Base-by-base conservation (phyloP, 2,329 filamentous ascomycete genomes). In the Fusarium sp. region DNA sequence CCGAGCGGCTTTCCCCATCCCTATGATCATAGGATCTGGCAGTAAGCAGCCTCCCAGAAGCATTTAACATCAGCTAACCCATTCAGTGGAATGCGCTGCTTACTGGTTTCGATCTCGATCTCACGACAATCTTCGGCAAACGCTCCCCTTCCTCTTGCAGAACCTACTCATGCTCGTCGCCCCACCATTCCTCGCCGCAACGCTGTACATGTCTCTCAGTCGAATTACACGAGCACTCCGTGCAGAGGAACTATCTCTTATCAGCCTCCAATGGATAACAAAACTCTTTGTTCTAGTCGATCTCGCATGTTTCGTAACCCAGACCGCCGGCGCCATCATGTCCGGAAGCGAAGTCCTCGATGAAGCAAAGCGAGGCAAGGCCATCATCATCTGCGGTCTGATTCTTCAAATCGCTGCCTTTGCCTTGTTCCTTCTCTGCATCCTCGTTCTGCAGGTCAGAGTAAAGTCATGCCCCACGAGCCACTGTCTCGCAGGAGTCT, bases 71-170 rank as follows among this genome's bases (percentile, higher is more conserved):
- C 29, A 54, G 6, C 37, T 22, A 13, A 24, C 18, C 8, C 1
- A 7, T 13, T 37, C 9, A 81, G 85, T 86, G 69, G 79, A 86
- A 66, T 74, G 82, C 0, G 79, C 83, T 6, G 84, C 82, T 14
- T 90, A 89, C 74, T 80, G 86, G 56, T 86, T 85, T 41, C 86
- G 89, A 67, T 79, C 85, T 4, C 76, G 86, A 35, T 87, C 86
- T 0, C 79, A 82, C 6, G 60, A 76, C 8, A 77, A 87, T 57
- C 80, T 83, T 16, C 83, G 67, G 68, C 14, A 72, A 68, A 78
- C 66, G 72, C 37, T 77, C 2, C 81, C 81, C 3, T 85, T 81
- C 68, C 73, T 85, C 50, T 56, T 84, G 7, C 82, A 86, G 65
- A 79, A 81, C 11, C 75, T 85, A 5, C 77, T 85, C 4, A 74